A percentile compares a stretch with the other conserved stretches of the same genome.
phyloP scores from a whole-genome alignment of 345 rosid species.

The Erodium maritimum region DNA sequence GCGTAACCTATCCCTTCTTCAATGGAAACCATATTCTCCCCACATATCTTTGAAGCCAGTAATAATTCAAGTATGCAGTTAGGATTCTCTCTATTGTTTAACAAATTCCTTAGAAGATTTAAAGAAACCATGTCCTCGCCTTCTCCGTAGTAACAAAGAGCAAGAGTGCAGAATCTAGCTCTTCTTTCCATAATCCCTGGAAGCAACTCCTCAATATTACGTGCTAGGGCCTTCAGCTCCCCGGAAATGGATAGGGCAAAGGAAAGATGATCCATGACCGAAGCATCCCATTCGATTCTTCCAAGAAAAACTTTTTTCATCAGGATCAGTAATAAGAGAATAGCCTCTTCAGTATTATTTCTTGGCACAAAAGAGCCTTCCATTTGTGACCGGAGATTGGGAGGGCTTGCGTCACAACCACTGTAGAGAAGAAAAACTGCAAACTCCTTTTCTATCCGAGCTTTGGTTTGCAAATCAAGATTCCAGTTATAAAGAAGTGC shows the following conservation, averaged over 20 bases:
- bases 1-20: constrained; percentile 45
- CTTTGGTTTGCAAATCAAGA: constrained; percentile 38
- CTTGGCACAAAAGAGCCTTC: constrained; percentile 54
- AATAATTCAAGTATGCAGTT: constrained; percentile 30
- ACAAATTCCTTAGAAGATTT: constrained; percentile 43
- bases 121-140: constrained; percentile 48
- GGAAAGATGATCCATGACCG: constrained; percentile 56
- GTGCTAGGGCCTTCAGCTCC: constrained; percentile 38
- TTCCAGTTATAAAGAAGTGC: constrained; percentile 61
- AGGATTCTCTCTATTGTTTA: constrained; percentile 34
- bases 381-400: constrained; percentile 49
- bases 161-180: constrained; percentile 30
- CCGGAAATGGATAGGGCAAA: constrained; percentile 55
- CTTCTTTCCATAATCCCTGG: constrained; percentile 33
- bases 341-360: constrained; percentile 58
- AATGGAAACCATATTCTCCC: constrained; percentile 24
- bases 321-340: constrained; percentile 43
- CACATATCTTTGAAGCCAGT: constrained; percentile 59
- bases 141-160: constrained; percentile 51
- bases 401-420: constrained; percentile 56
- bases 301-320: constrained; percentile 35
- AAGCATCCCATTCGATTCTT: constrained; percentile 49
- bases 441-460: constrained; percentile 50
- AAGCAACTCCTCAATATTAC: constrained; percentile 43
- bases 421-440: constrained; percentile 56